A percentile compares a stretch with the other conserved stretches of the same genome.
These are phyloP conservation scores for Camelina hispida DNA, from an alignment of 345 rosid genomes.

Conservation along the genomic window DNA sequence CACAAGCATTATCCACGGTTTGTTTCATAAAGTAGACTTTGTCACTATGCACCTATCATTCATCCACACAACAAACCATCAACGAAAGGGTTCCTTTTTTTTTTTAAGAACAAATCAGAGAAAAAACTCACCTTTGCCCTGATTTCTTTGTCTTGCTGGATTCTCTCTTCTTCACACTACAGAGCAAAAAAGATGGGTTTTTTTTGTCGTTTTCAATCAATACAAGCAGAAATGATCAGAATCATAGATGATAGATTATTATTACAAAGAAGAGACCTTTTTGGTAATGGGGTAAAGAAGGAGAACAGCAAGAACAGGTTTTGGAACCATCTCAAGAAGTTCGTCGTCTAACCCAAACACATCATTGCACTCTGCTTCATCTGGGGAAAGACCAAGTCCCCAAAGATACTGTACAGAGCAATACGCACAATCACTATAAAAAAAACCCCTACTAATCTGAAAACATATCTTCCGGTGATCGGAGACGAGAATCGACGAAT, in stretches of 20 bases:
- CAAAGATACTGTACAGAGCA: constrained; percentile 66
- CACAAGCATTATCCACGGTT: constrained; percentile 97
- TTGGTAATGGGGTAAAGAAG: constrained; percentile 84
- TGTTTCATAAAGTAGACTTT: constrained; percentile 93
- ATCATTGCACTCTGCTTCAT: constrained; percentile 78
- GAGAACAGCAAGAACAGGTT: constrained; percentile 88
- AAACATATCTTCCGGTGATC: constrained; percentile 3
- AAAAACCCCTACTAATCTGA: neutral
- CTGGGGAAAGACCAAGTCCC: constrained; percentile 73
- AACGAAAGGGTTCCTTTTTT: neutral
- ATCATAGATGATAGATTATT: neutral
- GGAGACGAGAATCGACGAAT: neutral
- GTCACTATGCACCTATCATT: constrained; percentile 54
- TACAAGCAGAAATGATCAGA: neutral
- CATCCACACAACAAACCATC: constrained; percentile 25
- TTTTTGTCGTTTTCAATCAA: neutral
- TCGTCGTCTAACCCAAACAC: constrained; percentile 89
- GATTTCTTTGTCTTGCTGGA: constrained; percentile 63
- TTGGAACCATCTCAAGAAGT: constrained; percentile 81
- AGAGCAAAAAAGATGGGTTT: neutral
- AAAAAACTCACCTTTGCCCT: constrained; percentile 52
- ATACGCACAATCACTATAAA: neutral
- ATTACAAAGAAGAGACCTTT: constrained; percentile 53
- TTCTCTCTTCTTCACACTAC: constrained; percentile 81
- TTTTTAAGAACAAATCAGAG: neutral